Evolutionary conservation across 169 alveolate species (phyloP).

Genomic region (Condylostoma magnum): DNA sequence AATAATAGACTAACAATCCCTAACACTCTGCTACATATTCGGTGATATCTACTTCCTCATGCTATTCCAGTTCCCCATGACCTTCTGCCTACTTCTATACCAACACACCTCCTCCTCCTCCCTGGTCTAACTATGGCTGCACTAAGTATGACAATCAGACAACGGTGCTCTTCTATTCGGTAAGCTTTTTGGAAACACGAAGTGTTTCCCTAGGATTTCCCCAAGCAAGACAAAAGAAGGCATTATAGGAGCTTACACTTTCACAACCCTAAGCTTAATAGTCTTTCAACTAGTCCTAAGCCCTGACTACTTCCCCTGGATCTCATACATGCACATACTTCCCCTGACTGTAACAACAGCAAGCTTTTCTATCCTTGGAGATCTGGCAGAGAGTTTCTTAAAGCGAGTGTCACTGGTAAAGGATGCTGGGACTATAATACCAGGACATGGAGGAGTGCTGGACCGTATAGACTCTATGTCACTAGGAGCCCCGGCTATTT

Average conservation of each 20-base stretch:
- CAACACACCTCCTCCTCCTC: neutral
- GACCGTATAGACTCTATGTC: slow-evolving; percentile 42
- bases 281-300: slow-evolving; percentile 5
- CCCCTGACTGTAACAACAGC: neutral
- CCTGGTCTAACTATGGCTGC: slow-evolving; percentile 30
- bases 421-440: slow-evolving; percentile 53
- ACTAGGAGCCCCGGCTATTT: slow-evolving; percentile 5
- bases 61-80: neutral
- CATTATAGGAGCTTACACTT: slow-evolving; percentile 41
- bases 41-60: slow-evolving; percentile 15
- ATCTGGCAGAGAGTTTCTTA: slow-evolving; percentile 43
- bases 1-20: neutral
- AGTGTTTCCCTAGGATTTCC: slow-evolving; percentile 43
- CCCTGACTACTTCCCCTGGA: neutral
- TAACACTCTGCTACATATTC: neutral
- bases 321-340: slow-evolving; percentile 1
- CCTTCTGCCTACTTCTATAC: neutral
- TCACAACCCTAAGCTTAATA: slow-evolving; percentile 31
- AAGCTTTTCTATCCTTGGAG: slow-evolving; percentile 42
- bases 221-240: slow-evolving; percentile 62
- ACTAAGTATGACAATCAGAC: slow-evolving; percentile 44
- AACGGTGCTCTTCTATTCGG: slow-evolving; percentile 55
- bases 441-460: slow-evolving; percentile 65
- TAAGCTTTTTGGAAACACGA: slow-evolving; percentile 39
- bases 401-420: slow-evolving; percentile 50